Base-by-base conservation (phyloP, 768 basidiomycete genomes). In the Calocybe cyanea region DNA sequence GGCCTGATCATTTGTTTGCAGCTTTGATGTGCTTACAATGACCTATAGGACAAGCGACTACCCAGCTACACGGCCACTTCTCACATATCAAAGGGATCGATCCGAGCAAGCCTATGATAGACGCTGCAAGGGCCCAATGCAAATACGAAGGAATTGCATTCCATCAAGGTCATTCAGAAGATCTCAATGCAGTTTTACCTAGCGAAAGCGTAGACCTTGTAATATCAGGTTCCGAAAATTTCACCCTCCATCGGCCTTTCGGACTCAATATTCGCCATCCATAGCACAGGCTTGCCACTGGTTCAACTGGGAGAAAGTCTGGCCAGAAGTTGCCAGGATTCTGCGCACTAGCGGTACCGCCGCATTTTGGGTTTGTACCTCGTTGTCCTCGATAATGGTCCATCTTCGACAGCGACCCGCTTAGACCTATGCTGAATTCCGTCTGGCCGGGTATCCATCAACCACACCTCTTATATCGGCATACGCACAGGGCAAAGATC, bases 221-320 rank as follows among this genome's bases (percentile, higher is more conserved):
- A 20, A 70, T 83, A 11, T 76, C 86, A 15, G 87, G 88, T 36
- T 28, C 25, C n/a, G n/a, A n/a, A n/a, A n/a, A 11, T 28, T 6
- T 28, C 5, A 6, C 5, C 25, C 25, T 28, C 11, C 36, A 38
- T 28, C 19, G 25, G 34, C 23, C n/a, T 31, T 41, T n/a, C n/a
- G 23, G 13, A 9, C 9, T 42, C 37, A 39, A 21, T 23, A 28
- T 3, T 21, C 18, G 20, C 23, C 14, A 21, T 20, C 48, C 15
- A 17, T 39, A 87, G 88, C 85, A 1, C 88, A 88, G 64, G 80
- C 88, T 0, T 78, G 78, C 2, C 89, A 92, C 57, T 90, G 88
- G 87, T 92, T 91, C 56, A 73, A 90, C 55, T 87, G 82, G 76
- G 60, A 64, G 5, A 78, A 75, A 53, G 70, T 85, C 6, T 92